A percentile compares a stretch with the other conserved stretches of the same genome.
Conservation (phyloP, 2,329 filamentous ascomycete genomes). For the Colletotrichum sublineola region DNA sequence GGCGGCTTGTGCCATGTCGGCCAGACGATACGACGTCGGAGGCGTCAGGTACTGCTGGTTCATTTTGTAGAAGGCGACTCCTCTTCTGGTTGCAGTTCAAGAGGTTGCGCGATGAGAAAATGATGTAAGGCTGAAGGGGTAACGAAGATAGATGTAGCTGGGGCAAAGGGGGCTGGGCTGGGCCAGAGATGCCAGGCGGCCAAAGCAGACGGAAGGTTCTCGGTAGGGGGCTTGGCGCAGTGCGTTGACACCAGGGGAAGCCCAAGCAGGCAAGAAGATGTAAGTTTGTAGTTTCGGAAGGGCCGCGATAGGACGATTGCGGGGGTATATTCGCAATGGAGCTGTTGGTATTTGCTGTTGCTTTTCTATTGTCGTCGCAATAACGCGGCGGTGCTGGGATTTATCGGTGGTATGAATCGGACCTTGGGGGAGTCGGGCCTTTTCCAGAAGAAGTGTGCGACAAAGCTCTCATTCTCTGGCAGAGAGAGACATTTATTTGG, state of each 20-base stretch:
- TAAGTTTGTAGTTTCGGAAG: conserved; percentile 31
- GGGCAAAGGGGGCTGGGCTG: not conserved
- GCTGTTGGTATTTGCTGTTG: not conserved
- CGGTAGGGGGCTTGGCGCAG: conserved; percentile 32
- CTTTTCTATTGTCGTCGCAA: not conserved
- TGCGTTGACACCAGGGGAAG: conserved; percentile 34
- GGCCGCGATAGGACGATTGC: conserved; percentile 27
- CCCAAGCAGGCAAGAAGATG: conserved; percentile 29
- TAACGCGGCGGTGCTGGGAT: conserved; percentile 7
- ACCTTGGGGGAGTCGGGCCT: conserved; percentile 38
- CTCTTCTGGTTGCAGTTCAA: not conserved
- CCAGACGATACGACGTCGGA: conserved; percentile 61
- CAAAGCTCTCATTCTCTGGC: conserved; percentile 40
- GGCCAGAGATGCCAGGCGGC: conserved; percentile 3
- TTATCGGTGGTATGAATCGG: conserved; percentile 39
- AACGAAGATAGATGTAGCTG: conserved; percentile 1
- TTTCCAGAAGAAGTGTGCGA: conserved; percentile 38
- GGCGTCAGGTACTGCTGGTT: conserved; percentile 52
- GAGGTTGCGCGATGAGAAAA: not conserved
- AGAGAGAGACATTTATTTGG: conserved; percentile 35
- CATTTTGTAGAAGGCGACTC: conserved; percentile 45
- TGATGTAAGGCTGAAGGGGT: not conserved
- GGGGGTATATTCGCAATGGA: not conserved
- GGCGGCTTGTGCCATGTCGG: conserved; percentile 53
- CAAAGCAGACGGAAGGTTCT: conserved; percentile 29